Percentiles rank a stretch among this genome's conserved stretches.
Evolutionary conservation across 2,329 filamentous ascomycete species (phyloP).

Genomic region (Achaetomium macrosporum): DNA sequence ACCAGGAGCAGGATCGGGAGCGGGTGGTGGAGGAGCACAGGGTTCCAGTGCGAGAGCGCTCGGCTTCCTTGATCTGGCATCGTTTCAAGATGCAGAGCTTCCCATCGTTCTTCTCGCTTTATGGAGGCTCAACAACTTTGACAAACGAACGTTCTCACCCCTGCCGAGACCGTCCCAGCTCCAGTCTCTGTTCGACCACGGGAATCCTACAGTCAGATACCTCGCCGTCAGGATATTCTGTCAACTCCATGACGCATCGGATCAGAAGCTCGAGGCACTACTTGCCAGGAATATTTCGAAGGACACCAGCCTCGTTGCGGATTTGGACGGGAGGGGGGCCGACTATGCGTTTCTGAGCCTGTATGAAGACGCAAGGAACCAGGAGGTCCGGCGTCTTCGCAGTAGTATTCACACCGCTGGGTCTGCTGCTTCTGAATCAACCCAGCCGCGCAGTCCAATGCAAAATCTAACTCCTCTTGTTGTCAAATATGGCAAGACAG

Average conservation of each 20-base stretch:
- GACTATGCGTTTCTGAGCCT: conserved; percentile 71
- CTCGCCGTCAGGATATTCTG: conserved; percentile 77
- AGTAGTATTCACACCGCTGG: conserved; percentile 30
- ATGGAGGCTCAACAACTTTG: conserved; percentile 74
- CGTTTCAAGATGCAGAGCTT: conserved; percentile 26
- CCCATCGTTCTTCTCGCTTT: conserved; percentile 54
- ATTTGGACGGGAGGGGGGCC: conserved; percentile 68
- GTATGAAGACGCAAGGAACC: conserved; percentile 50
- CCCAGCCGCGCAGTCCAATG: conserved; percentile 17
- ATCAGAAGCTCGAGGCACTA: conserved; percentile 69
- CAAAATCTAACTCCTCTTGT: conserved; percentile 53
- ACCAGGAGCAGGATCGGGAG: conserved; percentile 2
- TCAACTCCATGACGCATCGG: conserved; percentile 71
- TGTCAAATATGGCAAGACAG: conserved; percentile 57
- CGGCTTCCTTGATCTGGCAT: conserved; percentile 17
- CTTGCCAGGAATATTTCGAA: conserved; percentile 58
- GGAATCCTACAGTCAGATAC: conserved; percentile 61
- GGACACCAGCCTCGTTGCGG: conserved; percentile 56
- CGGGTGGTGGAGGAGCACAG: background rate
- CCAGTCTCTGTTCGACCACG: conserved; percentile 60
- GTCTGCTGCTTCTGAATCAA: conserved; percentile 11
- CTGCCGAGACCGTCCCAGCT: conserved; percentile 56
- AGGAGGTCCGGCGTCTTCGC: conserved; percentile 39
- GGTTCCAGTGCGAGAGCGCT: background rate
- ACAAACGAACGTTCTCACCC: conserved; percentile 60